These are phyloP conservation scores for Tricholoma sp. DNA, from an alignment of 768 basidiomycete species.

Conservation along the genomic window DNA sequence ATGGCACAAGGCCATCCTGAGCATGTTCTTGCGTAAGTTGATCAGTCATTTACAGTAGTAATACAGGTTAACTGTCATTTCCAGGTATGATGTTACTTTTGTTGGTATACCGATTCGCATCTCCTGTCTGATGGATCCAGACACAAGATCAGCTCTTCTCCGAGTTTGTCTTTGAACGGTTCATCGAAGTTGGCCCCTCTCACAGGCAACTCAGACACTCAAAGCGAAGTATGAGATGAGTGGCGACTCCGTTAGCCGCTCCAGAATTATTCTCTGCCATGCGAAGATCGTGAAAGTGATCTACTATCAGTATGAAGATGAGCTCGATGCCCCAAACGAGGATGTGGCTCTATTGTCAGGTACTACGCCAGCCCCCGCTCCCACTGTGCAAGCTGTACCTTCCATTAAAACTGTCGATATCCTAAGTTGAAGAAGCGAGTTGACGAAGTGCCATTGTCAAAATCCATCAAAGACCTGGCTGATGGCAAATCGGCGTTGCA, in stretches of 20 bases:
- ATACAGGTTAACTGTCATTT: slow-evolving; percentile 7
- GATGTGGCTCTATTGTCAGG: slow-evolving; percentile 32
- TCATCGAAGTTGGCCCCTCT: slow-evolving; percentile 94
- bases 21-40: slow-evolving; percentile 77
- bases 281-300: slow-evolving; percentile 96
- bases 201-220: slow-evolving; percentile 87
- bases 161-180: slow-evolving; percentile 81
- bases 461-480: slow-evolving; percentile 97
- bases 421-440: slow-evolving; percentile 96
- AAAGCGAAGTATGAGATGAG: slow-evolving; percentile 90
- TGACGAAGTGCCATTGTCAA: slow-evolving; percentile 82
- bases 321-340: slow-evolving; percentile 42
- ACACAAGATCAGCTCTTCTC: slow-evolving; percentile 94
- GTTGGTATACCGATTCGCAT: slow-evolving; percentile 99
- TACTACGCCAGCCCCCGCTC: slow-evolving; percentile 29
- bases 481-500: slow-evolving; percentile 99
- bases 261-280: slow-evolving; percentile 82
- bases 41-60: slow-evolving; percentile 2
- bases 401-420: slow-evolving; percentile 89
- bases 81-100: slow-evolving; percentile 88
- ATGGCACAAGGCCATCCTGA: slow-evolving; percentile 91
- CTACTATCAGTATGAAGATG: slow-evolving; percentile 97
- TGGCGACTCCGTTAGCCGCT: slow-evolving; percentile 79
- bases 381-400: slow-evolving; percentile 36
- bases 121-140: slow-evolving; percentile 98